phyloP scores from a whole-genome alignment of 2,329 filamentous ascomycete genomes.

The Penicillium sp. region DNA sequence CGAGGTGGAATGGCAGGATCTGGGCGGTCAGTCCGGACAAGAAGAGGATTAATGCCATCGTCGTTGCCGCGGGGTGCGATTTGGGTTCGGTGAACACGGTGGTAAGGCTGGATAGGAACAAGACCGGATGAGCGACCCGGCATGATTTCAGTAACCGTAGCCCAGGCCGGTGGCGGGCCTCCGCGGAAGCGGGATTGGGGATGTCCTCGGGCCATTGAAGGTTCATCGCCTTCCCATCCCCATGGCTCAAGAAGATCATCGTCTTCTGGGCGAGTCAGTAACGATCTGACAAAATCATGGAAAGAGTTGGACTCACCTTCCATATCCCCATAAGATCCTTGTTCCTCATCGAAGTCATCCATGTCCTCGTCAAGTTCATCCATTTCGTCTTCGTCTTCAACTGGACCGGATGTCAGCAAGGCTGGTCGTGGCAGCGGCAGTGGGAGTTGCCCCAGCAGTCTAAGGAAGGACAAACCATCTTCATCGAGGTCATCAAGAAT shows the following conservation, averaged over 20 bases:
- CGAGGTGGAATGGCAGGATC: slow-evolving; percentile 39
- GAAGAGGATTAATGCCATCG: slow-evolving; percentile 82
- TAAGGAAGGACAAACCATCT: slow-evolving; percentile 48
- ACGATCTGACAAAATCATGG: slow-evolving; percentile 1
- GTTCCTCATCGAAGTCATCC: slow-evolving; percentile 48
- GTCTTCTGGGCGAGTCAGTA: slow-evolving; percentile 39
- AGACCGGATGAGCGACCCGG: slow-evolving; percentile 51
- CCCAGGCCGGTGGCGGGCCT: slow-evolving; percentile 59
- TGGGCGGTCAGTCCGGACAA: slow-evolving; percentile 60
- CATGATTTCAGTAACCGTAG: slow-evolving; percentile 59
- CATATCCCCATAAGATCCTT: slow-evolving; percentile 43
- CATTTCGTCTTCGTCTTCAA: slow-evolving; percentile 57
- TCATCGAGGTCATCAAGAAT: slow-evolving; percentile 58
- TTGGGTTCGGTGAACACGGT: slow-evolving; percentile 45
- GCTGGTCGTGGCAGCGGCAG: background rate
- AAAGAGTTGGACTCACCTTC: slow-evolving; percentile 28
- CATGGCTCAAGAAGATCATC: slow-evolving; percentile 46
- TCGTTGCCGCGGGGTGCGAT: slow-evolving; percentile 61
- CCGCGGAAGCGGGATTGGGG: slow-evolving; percentile 58
- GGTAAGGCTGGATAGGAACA: slow-evolving; percentile 43
- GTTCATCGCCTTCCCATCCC: slow-evolving; percentile 58
- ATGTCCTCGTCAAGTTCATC: slow-evolving; percentile 49
- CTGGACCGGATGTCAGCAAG: slow-evolving; percentile 46
- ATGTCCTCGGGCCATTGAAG: slow-evolving; percentile 40
- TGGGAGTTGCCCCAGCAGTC: background rate